Percentiles rank a stretch among this genome's conserved stretches.
phyloP scores from a whole-genome alignment of 1,139 yeast genomes.

The Pichia sp. region DNA sequence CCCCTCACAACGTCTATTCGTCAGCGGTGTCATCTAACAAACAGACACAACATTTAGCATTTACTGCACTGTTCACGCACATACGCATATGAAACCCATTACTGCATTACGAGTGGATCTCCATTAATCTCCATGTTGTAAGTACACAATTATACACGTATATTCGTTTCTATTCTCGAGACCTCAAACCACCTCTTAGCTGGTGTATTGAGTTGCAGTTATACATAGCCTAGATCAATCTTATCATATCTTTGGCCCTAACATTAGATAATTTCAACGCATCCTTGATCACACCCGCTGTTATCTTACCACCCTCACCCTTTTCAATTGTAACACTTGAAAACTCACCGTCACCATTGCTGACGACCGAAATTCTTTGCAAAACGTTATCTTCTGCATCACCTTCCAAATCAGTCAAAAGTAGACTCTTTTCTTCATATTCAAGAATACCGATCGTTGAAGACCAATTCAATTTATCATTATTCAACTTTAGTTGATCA shows the following conservation, averaged over 20 bases:
- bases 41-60: too few relatives aligned
- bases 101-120: too few relatives aligned
- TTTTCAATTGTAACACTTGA: constrained; percentile 32
- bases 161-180: too few relatives aligned
- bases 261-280: constrained; percentile 39
- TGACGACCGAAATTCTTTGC: constrained; percentile 35
- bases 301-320: constrained; percentile 28
- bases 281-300: constrained; percentile 36
- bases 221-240: constrained; percentile 1
- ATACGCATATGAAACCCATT: too few relatives aligned
- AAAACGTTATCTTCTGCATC: constrained; percentile 62
- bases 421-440: constrained; percentile 24
- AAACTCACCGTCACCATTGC: constrained; percentile 24
- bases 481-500: constrained; percentile 30
- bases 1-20: too few relatives aligned
- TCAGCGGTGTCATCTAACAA: too few relatives aligned
- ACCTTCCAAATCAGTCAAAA: constrained; percentile 69
- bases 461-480: constrained; percentile 35
- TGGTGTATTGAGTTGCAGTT: too few relatives aligned
- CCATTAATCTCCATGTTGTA: too few relatives aligned
- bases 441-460: constrained; percentile 50
- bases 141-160: too few relatives aligned
- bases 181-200: too few relatives aligned
- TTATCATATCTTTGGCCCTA: constrained; percentile 30
- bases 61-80: too few relatives aligned